phyloP scores from a whole-genome alignment of 768 basidiomycete species.

The Tulasnella sp. region DNA sequence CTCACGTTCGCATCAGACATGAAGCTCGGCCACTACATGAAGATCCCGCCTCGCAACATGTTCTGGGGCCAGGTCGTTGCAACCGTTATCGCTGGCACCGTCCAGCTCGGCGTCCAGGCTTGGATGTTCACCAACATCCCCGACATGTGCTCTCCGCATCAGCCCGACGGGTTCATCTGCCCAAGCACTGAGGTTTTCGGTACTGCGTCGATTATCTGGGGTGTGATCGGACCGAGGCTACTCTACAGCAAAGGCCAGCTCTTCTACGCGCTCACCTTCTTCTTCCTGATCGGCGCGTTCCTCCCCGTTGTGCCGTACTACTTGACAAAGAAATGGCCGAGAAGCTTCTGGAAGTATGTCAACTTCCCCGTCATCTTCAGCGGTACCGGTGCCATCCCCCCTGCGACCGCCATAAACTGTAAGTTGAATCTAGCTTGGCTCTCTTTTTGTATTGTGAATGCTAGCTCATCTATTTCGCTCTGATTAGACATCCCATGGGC shows the following conservation, averaged over 20 bases:
- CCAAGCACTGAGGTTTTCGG: conserved; percentile 25
- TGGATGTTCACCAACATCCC: conserved; percentile 55
- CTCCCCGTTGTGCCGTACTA: conserved; percentile 47
- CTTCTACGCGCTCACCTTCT: conserved; percentile 53
- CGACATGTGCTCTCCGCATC: conserved; percentile 43
- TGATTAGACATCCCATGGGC: conserved; percentile 21
- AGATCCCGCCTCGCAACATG: conserved; percentile 53
- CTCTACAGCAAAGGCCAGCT: conserved; percentile 56
- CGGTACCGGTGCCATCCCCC: conserved; percentile 52
- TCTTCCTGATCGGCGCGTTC: conserved; percentile 67
- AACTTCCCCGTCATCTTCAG: conserved; percentile 54
- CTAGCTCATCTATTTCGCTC: too few species aligned
- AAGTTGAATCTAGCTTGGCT: conserved; percentile 51
- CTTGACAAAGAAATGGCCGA: conserved; percentile 48
- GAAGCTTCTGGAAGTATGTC: conserved; percentile 48
- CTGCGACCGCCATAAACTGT: conserved; percentile 56
- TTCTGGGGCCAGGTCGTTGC: conserved; percentile 53
- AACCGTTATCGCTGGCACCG: conserved; percentile 24
- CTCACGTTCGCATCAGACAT: conserved; percentile 27
- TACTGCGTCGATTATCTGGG: conserved; percentile 40
- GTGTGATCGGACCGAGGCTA: conserved; percentile 64
- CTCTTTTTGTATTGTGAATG: too few species aligned
- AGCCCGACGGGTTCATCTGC: conserved; percentile 35
- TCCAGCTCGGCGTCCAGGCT: conserved; percentile 31
- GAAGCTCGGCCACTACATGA: conserved; percentile 31